Evolutionary conservation across 108 stramenopile genomes (phyloP).

Genomic region (Stephanodiscus minutulus): DNA sequence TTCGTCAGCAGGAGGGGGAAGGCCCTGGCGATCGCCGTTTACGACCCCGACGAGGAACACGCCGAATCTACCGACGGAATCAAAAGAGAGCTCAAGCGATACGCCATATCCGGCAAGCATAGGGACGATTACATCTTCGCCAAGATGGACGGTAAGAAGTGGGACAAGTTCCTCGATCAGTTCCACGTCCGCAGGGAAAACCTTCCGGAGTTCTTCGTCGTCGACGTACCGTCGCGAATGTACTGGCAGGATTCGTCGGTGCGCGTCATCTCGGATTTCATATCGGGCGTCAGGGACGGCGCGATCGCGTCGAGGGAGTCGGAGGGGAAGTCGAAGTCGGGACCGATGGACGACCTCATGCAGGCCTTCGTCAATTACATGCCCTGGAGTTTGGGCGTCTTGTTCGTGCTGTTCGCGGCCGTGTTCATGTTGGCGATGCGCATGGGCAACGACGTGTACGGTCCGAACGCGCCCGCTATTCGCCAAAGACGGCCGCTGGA

Average conservation of each 20-base stretch:
- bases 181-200: conserved; percentile 56
- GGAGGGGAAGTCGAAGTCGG: conserved; percentile 23
- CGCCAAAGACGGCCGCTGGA: background rate
- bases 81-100: conserved; percentile 54
- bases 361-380: conserved; percentile 42
- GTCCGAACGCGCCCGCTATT: background rate
- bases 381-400: conserved; percentile 48
- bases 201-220: conserved; percentile 70
- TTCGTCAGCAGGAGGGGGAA: conserved; percentile 66
- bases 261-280: conserved; percentile 29
- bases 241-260: conserved; percentile 71
- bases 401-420: conserved; percentile 32
- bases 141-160: conserved; percentile 76
- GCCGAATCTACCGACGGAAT: conserved; percentile 46
- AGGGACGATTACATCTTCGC: conserved; percentile 70
- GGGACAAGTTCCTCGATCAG: conserved; percentile 72
- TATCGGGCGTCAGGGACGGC: conserved; percentile 35
- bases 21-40: conserved; percentile 71
- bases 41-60: conserved; percentile 53
- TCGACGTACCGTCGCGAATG: conserved; percentile 62
- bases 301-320: conserved; percentile 35
- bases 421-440: conserved; percentile 31
- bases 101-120: conserved; percentile 45
- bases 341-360: conserved; percentile 32
- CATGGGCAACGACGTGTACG: background rate